Base-by-base conservation (phyloP, 306 rosid genomes). In the Canavalia ensiformis region DNA sequence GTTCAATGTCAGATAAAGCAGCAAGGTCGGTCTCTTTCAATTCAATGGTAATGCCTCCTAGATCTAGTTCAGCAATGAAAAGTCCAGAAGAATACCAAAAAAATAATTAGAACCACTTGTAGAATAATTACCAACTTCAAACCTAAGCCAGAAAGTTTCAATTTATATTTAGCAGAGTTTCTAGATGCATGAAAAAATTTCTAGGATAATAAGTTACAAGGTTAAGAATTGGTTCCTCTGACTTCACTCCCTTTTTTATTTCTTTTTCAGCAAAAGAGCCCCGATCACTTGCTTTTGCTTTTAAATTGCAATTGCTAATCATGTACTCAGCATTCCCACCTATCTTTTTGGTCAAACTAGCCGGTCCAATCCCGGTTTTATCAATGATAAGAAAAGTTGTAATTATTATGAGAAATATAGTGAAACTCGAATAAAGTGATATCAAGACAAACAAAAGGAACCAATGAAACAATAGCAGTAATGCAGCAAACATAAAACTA, bases 271-370 rank as follows among this genome's bases (percentile, higher is more conserved):
- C n/a, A n/a, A n/a, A n/a, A n/a, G n/a, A n/a, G n/a, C n/a, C n/a
- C n/a, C n/a, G n/a, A n/a, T n/a, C n/a, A n/a, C n/a, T n/a, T n/a
- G n/a, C n/a, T n/a, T n/a, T n/a, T n/a, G n/a, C n/a, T n/a, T n/a
- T n/a, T n/a, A 88, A 67, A 59, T 80, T 31, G 75, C 77, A 67
- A 57, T 83, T 77, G 63, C 74, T 72, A 72, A 78, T 76, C 70
- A 72, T 82, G 87, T 86, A 84, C 77, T 81, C 85, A 29, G 87
- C n/a, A 79, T 85, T 88, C 73, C 92, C 95, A 29, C 97, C 97
- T 94, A 90, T 93, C n/a, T n/a, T n/a, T n/a, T n/a, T n/a, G n/a
- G n/a, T n/a, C n/a, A n/a, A n/a, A n/a, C n/a, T n/a, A n/a, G n/a
- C n/a, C n/a, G n/a, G n/a, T n/a, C n/a, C n/a, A n/a, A n/a, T n/a